Percentiles rank a stretch among this genome's conserved stretches.
These are phyloP conservation scores for Coleophoma cylindrospora DNA, from an alignment of 2,329 filamentous ascomycete genomes.

Conservation along the genomic window DNA sequence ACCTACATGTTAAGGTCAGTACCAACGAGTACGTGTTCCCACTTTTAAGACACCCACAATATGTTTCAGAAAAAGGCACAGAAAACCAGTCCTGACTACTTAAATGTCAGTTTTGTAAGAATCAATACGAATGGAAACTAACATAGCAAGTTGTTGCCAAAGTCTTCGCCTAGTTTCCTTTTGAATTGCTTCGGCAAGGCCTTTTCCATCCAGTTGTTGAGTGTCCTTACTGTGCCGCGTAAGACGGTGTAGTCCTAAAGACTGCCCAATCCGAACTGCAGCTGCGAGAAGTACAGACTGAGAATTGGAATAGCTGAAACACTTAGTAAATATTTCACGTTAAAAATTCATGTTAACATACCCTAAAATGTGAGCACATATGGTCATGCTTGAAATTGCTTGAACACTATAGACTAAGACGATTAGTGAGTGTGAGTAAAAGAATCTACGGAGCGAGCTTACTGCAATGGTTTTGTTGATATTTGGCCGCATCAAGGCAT, in stretches of 20 bases:
- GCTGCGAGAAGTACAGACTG: constrained; percentile 39
- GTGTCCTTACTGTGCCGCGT: constrained; percentile 8
- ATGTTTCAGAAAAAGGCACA: constrained; percentile 16
- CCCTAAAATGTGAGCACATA: constrained; percentile 41
- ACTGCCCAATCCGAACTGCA: constrained; percentile 40
- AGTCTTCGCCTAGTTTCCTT: constrained; percentile 11
- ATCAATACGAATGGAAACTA: neutral
- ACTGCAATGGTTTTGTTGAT: constrained; percentile 34
- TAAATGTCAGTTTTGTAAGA: no score
- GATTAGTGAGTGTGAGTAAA: neutral
- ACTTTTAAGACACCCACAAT: constrained; percentile 4
- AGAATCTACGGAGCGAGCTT: neutral
- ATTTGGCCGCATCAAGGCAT: constrained; percentile 40
- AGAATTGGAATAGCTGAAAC: constrained; percentile 34
- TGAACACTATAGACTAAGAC: constrained; percentile 33
- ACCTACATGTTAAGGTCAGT: constrained; percentile 1
- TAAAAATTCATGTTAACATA: neutral
- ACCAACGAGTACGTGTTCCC: neutral
- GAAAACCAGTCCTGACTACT: constrained; percentile 14
- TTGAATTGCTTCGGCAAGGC: constrained; percentile 4
- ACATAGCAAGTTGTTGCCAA: constrained; percentile 13
- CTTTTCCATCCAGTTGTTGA: constrained; percentile 11
- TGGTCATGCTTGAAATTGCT: constrained; percentile 41
- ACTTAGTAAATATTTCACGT: neutral
- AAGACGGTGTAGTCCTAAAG: constrained; percentile 38